Evolutionary conservation across 768 basidiomycete genomes (phyloP).

Genomic region (Calvatia gigantea): DNA sequence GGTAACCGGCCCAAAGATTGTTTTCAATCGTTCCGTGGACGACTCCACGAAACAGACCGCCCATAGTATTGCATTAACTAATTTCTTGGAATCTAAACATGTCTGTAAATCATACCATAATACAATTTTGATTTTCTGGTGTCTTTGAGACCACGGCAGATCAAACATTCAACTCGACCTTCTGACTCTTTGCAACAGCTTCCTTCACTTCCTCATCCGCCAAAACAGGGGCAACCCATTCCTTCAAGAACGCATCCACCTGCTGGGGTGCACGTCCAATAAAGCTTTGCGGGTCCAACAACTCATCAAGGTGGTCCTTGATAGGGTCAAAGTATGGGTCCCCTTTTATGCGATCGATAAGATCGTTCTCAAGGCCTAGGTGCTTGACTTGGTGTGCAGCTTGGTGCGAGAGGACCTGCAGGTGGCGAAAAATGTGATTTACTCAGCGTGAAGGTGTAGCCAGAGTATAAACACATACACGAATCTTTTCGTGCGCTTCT

Average conservation of each 20-base stretch:
- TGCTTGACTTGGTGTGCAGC: constrained; percentile 94
- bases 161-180: constrained; percentile 66
- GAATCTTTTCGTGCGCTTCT: constrained; percentile 94
- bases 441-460: background rate
- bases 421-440: background rate
- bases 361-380: constrained; percentile 91
- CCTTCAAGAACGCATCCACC: constrained; percentile 82
- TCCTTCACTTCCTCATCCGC: constrained; percentile 50
- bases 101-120: background rate
- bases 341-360: constrained; percentile 80
- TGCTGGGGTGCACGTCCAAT: constrained; percentile 94
- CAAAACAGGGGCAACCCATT: constrained; percentile 87
- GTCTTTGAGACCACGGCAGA: background rate
- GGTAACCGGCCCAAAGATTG: too few species aligned
- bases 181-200: constrained; percentile 46
- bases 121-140: background rate
- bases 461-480: constrained; percentile 44
- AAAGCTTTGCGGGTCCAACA: constrained; percentile 87
- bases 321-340: constrained; percentile 92
- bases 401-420: constrained; percentile 87
- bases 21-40: too few species aligned
- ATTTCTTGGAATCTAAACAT: too few species aligned
- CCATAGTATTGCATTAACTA: too few species aligned
- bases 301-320: constrained; percentile 66
- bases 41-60: too few species aligned